Percentiles rank a stretch among this genome's conserved stretches.
phyloP scores from a whole-genome alignment of 108 stramenopile genomes.

The Skeletonema costatum region DNA sequence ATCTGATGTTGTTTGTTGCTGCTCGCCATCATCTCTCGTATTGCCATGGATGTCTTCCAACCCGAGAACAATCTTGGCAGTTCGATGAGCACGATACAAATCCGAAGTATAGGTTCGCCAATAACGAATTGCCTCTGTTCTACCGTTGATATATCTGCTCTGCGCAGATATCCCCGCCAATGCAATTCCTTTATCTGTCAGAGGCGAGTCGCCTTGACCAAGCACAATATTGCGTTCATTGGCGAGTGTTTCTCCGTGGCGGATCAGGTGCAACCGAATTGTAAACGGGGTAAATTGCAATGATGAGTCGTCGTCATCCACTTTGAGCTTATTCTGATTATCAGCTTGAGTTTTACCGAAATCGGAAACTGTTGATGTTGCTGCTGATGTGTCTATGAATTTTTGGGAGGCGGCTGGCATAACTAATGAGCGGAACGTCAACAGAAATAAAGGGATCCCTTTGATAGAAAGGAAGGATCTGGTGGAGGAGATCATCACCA shows the following conservation, averaged over 20 bases:
- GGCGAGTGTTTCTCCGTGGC: constrained; percentile 70
- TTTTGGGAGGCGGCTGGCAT: background rate
- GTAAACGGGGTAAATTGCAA: background rate
- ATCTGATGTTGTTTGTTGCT: background rate
- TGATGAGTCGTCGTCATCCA: background rate
- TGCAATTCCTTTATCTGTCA: constrained; percentile 39
- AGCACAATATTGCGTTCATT: constrained; percentile 51
- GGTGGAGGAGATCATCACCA: background rate
- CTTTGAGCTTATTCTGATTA: too few species aligned
- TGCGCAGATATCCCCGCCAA: constrained; percentile 30
- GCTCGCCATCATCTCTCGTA: background rate
- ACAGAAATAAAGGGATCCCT: background rate
- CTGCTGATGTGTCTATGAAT: background rate
- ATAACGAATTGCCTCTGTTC: background rate
- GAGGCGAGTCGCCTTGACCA: constrained; percentile 61
- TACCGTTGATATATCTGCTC: constrained; percentile 26
- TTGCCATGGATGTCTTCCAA: constrained; percentile 16
- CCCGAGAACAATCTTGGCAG: constrained; percentile 47
- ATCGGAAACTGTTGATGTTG: background rate
- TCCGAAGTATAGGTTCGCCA: constrained; percentile 61
- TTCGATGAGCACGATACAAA: constrained; percentile 47
- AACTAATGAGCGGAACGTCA: background rate
- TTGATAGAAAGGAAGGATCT: background rate
- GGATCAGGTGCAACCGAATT: constrained; percentile 55
- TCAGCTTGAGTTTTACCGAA: too few species aligned